phyloP scores from a whole-genome alignment of 2,329 filamentous ascomycete species.

The Cladophialophora bantiana region DNA sequence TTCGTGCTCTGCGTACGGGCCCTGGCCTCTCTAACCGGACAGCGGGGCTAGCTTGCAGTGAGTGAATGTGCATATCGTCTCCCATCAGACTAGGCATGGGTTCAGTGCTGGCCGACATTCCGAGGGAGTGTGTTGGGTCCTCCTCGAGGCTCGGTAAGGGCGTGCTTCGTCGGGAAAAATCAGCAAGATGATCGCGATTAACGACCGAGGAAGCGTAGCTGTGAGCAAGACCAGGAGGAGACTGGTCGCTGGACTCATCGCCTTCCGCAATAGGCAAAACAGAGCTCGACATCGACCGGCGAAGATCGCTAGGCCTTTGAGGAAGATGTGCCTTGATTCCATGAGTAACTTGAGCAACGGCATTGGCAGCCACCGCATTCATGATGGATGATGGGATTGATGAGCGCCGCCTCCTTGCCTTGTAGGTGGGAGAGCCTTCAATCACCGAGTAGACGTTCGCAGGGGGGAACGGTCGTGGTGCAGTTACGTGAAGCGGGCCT shows the following conservation, averaged over 20 bases:
- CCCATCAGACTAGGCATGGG: constrained; percentile 70
- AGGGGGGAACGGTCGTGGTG: constrained; percentile 69
- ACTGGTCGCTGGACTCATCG: constrained; percentile 79
- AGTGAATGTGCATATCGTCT: constrained; percentile 66
- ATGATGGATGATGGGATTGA: constrained; percentile 85
- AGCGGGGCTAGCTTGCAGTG: constrained; percentile 63
- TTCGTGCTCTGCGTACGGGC: constrained; percentile 86
- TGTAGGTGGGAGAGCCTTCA: constrained; percentile 97
- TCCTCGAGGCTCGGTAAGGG: constrained; percentile 84
- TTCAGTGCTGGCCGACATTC: constrained; percentile 68
- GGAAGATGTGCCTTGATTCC: constrained; percentile 61
- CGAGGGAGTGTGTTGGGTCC: constrained; percentile 75
- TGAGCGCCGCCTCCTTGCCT: constrained; percentile 91
- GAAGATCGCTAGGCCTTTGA: constrained; percentile 86
- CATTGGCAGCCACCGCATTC: constrained; percentile 67
- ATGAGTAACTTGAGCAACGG: constrained; percentile 55
- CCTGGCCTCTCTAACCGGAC: constrained; percentile 69
- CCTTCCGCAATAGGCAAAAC: constrained; percentile 81
- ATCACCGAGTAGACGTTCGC: constrained; percentile 94
- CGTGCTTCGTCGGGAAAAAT: constrained; percentile 86
- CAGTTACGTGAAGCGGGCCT: constrained; percentile 73
- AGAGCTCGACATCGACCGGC: constrained; percentile 87
- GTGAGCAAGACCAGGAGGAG: constrained; percentile 77
- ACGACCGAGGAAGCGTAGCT: constrained; percentile 72
- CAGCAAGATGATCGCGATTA: constrained; percentile 80